Conservation (phyloP, 2,329 filamentous ascomycete genomes). For the Chrysosporium keratinophilum region DNA sequence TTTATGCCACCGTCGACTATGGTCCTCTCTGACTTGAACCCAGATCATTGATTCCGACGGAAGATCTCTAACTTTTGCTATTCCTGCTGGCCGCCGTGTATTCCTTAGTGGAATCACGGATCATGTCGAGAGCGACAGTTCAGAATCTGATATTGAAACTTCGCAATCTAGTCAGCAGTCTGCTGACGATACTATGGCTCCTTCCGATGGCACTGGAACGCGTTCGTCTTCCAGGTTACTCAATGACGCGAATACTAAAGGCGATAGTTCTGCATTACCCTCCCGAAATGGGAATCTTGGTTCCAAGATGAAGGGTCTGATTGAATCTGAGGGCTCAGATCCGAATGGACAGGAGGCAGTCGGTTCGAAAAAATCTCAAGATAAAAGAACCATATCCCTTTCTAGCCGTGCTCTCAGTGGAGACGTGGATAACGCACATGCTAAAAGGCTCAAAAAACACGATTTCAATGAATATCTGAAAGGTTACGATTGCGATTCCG, state of each 20-base stretch:
- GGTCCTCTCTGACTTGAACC: not conserved
- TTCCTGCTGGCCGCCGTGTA: slow-evolving; percentile 32
- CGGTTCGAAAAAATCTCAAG: not conserved
- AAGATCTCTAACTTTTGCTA: slow-evolving; percentile 27
- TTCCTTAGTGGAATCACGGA: slow-evolving; percentile 20
- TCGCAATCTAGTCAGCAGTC: not conserved
- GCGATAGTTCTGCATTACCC: too few relatives aligned
- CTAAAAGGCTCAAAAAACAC: too few relatives aligned
- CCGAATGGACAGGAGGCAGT: not conserved
- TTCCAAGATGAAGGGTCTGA: not conserved
- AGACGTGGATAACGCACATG: not conserved
- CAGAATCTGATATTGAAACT: not conserved
- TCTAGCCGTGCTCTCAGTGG: not conserved
- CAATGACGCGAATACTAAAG: not conserved
- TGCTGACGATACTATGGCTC: not conserved
- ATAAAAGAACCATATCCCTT: not conserved
- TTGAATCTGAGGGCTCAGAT: not conserved
- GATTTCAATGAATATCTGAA: not conserved
- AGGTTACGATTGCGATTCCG: slow-evolving; percentile 6
- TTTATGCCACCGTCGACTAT: not conserved
- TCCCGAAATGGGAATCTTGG: not conserved
- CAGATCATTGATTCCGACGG: slow-evolving; percentile 29
- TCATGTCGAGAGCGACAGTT: not conserved
- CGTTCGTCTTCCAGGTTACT: not conserved
- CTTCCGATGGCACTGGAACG: not conserved